Base-by-base conservation (phyloP, 176 grass and related monocot species). In the Melocanna baccifera region DNA sequence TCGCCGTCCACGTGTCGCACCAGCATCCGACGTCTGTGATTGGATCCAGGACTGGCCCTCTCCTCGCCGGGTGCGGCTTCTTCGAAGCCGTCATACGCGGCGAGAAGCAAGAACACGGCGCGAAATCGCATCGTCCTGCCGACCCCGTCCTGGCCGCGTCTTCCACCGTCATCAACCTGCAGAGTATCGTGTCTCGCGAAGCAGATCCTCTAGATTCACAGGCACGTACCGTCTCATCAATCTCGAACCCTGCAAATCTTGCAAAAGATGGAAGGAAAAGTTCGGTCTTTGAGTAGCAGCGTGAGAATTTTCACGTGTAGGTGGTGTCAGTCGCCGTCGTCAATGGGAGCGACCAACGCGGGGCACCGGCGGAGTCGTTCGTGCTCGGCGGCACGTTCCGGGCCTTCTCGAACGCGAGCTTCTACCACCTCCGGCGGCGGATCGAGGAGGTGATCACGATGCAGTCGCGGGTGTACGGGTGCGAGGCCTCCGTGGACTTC, bases 41-140 rank as follows among this genome's bases (percentile, higher is more conserved):
- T 80, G 93, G 91, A 5, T 99, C 96, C 5, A 16, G 93, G 56
- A 73, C 90, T 8, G 96, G 96, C 0, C 78, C 93, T 3, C 91
- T 99, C 26, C 91, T 99, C 81, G 96, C 96, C 39, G 96, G 93
- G 67, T 99, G 96, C 61, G 96, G 96, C 32, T 99, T 99, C 83
- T 99, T 99, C 81, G 87, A 87, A 79, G 96, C 96, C 72, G 6
- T 92, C 1, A 86, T 98, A 61, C 83, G 37, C 36, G 63, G 77
- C 66, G 75, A 29, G 22, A 25, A 78, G 43, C 20, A 22, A 16
- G 77, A 74, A 23, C 67, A 12, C 51, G 74, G 37, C 72, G 81
- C 52, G 43, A 74, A 48, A 52, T 67, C 58, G 20, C 83, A 59
- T 7, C 76, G 57, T 2, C 61, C 72, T 11, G 55, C 37, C 37